Percentiles rank a stretch among this genome's conserved stretches.
Evolutionary conservation across 495 filamentous ascomycete genomes (phyloP).

Genomic region (Aspergillus haitiensis): DNA sequence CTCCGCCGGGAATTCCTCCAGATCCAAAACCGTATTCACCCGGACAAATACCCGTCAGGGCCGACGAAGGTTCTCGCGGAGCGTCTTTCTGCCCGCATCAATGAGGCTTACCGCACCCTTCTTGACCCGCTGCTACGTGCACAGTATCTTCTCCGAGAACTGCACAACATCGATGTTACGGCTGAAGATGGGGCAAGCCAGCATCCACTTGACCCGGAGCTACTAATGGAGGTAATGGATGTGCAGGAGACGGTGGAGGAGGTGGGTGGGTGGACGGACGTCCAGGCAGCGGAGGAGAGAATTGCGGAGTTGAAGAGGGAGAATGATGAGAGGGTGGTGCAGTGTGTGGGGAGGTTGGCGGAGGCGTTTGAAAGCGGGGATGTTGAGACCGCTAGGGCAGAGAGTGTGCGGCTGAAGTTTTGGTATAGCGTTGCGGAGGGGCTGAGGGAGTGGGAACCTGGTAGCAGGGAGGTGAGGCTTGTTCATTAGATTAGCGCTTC

Average conservation of each 20-base stretch:
- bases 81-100: constrained; percentile 73
- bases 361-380: constrained; percentile 66
- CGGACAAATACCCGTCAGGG: constrained; percentile 67
- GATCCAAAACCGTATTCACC: constrained; percentile 77
- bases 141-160: constrained; percentile 72
- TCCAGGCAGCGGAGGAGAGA: constrained; percentile 52
- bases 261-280: constrained; percentile 45
- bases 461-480: constrained; percentile 61
- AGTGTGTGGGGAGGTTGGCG: constrained; percentile 59
- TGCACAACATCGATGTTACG: constrained; percentile 69
- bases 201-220: constrained; percentile 63
- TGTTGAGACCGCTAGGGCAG: constrained; percentile 61
- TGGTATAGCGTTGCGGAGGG: constrained; percentile 88
- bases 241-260: constrained; percentile 82
- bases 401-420: constrained; percentile 80
- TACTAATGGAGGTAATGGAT: constrained; percentile 88
- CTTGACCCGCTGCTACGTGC: constrained; percentile 72
- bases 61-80: constrained; percentile 63
- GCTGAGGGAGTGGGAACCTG: constrained; percentile 79
- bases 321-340: constrained; percentile 67
- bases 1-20: constrained; percentile 84
- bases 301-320: constrained; percentile 58
- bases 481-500: constrained; percentile 50
- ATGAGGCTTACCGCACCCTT: constrained; percentile 86
- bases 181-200: constrained; percentile 66